Evolutionary conservation across 768 basidiomycete genomes (phyloP).

Genomic region (Obba rivulosa): DNA sequence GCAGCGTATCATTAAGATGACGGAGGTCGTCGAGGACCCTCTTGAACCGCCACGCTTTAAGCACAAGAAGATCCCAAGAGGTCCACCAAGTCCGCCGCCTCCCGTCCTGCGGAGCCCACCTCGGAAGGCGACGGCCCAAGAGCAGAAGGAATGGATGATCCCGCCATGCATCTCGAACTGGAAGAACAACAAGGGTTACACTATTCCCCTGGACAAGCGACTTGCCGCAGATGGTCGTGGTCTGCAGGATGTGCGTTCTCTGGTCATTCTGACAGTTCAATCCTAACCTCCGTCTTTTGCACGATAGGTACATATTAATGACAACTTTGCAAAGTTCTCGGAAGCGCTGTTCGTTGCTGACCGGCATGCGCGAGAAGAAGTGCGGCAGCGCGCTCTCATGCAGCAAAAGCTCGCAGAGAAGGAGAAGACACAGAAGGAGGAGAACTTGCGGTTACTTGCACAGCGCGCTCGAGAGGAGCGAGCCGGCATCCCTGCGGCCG

Average conservation of each 20-base stretch:
- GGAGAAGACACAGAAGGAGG: constrained; percentile 95
- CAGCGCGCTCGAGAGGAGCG: constrained; percentile 96
- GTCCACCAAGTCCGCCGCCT: constrained; percentile 93
- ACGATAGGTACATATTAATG: constrained; percentile 94
- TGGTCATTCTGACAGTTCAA: not conserved
- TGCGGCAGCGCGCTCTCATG: constrained; percentile 93
- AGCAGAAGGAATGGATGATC: constrained; percentile 99
- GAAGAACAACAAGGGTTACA: constrained; percentile 99
- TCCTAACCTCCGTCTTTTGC: not conserved
- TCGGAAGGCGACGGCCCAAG: constrained; percentile 90
- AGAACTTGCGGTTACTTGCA: constrained; percentile 88
- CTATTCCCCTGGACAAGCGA: constrained; percentile 96
- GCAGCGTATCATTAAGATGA: constrained; percentile 99
- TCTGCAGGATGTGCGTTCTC: constrained; percentile 80
- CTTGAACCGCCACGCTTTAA: constrained; percentile 96
- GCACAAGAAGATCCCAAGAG: constrained; percentile 97
- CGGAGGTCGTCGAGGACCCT: constrained; percentile 96
- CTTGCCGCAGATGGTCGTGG: constrained; percentile 98
- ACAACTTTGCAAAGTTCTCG: constrained; percentile 98
- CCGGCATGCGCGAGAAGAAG: constrained; percentile 96
- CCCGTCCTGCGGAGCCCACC: constrained; percentile 95
- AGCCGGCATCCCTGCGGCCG: constrained; percentile 54
- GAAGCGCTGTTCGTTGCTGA: constrained; percentile 95
- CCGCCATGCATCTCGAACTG: constrained; percentile 99
- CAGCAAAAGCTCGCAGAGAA: constrained; percentile 99